Percentiles rank a stretch among this genome's conserved stretches.
Conservation (phyloP, 2,329 filamentous ascomycete species). For the Biscogniauxia mediterranea region DNA sequence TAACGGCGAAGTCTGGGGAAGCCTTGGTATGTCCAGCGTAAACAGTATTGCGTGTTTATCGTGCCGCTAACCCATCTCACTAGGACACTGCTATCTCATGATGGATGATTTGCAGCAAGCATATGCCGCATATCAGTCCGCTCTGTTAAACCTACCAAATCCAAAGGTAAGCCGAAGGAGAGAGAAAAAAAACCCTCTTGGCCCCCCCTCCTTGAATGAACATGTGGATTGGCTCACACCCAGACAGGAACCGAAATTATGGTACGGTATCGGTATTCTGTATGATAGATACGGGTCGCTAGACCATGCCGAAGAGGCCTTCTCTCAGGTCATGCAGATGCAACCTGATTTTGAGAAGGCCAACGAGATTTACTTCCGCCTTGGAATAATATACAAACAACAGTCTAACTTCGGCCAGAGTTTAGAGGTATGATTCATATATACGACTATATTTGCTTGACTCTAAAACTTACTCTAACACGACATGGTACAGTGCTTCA, state of each 20-base stretch:
- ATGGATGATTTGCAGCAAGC: constrained; percentile 97
- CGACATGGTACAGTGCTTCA: constrained; percentile 72
- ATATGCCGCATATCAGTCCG: constrained; percentile 94
- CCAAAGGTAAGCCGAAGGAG: constrained; percentile 73
- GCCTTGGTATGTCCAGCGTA: constrained; percentile 65
- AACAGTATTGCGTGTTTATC: not conserved
- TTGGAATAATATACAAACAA: constrained; percentile 99
- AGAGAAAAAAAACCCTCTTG: not conserved
- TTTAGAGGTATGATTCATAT: constrained; percentile 66
- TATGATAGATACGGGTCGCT: constrained; percentile 96
- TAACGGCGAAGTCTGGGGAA: constrained; percentile 96
- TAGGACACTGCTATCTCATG: constrained; percentile 98
- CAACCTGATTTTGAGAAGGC: constrained; percentile 97
- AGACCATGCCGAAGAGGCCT: constrained; percentile 96
- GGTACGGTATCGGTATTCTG: constrained; percentile 97
- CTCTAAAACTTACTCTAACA: constrained; percentile 25
- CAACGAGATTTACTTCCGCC: constrained; percentile 96
- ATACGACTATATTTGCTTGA: not conserved
- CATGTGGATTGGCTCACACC: constrained; percentile 13
- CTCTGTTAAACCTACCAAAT: constrained; percentile 86
- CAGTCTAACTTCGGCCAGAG: constrained; percentile 92
- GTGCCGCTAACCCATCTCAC: constrained; percentile 23
- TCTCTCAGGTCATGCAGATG: constrained; percentile 99
- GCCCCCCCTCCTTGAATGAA: not conserved
- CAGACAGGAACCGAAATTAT: constrained; percentile 84